These are phyloP conservation scores for Tephrocybe rancida DNA, from an alignment of 768 basidiomycete species.

Conservation along the genomic window DNA sequence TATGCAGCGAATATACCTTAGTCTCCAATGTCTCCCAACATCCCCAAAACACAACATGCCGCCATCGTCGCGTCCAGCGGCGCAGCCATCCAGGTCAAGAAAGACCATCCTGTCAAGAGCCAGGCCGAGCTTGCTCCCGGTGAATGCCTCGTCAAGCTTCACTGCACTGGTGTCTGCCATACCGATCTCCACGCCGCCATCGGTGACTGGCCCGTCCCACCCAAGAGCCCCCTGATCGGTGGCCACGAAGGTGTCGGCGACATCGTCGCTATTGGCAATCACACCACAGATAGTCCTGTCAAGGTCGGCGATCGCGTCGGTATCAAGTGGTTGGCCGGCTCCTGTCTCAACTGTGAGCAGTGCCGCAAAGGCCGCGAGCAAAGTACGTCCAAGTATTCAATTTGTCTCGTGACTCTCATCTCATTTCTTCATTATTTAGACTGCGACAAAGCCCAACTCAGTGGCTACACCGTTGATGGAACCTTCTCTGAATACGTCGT, in stretches of 20 bases:
- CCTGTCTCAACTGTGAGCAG: constrained; percentile 72
- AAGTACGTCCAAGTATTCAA: constrained; percentile 46
- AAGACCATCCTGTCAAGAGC: constrained; percentile 58
- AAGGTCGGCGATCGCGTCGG: constrained; percentile 82
- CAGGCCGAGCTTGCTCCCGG: constrained; percentile 61
- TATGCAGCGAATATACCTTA: background rate
- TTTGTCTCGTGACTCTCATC: background rate
- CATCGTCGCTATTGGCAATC: constrained; percentile 76
- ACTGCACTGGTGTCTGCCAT: constrained; percentile 84
- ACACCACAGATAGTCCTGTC: constrained; percentile 60
- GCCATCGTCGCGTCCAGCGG: constrained; percentile 42
- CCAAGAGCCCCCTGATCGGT: constrained; percentile 68
- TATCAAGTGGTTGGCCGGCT: constrained; percentile 80
- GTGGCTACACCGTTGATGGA: constrained; percentile 78
- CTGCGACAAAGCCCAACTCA: constrained; percentile 59
- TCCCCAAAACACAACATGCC: constrained; percentile 44
- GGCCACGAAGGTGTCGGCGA: constrained; percentile 87
- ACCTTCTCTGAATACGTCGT: constrained; percentile 74
- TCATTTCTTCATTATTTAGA: constrained; percentile 32
- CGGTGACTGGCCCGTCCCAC: constrained; percentile 81
- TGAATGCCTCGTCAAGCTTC: constrained; percentile 77
- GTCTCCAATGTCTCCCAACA: constrained; percentile 12
- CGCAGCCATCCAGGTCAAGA: constrained; percentile 33
- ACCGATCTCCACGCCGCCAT: constrained; percentile 78
- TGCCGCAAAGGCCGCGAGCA: constrained; percentile 81